These are phyloP conservation scores for Paspalum vaginatum DNA, from an alignment of 176 grass and related monocot species.

Conservation along the genomic window DNA sequence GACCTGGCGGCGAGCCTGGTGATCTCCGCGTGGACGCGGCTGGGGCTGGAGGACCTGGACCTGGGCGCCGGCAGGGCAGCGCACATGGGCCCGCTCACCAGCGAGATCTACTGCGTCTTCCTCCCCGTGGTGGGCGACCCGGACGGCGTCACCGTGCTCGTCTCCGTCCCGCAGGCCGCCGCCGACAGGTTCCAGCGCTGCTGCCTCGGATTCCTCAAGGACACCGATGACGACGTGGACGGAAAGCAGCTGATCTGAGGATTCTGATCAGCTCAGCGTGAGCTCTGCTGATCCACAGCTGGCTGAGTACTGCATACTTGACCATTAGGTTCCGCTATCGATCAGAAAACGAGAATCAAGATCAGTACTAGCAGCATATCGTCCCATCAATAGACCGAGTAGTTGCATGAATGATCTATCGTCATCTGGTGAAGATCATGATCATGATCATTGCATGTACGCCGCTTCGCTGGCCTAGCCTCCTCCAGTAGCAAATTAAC, in stretches of 20 bases:
- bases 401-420: background rate
- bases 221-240: conserved; percentile 1
- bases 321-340: no score
- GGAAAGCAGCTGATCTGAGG: background rate
- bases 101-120: conserved; percentile 96
- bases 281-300: background rate
- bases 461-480: no score
- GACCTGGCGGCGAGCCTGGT: conserved; percentile 82
- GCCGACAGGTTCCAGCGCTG: conserved; percentile 60
- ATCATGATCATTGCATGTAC: background rate
- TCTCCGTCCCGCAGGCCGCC: conserved; percentile 70
- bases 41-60: conserved; percentile 86
- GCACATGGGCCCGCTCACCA: conserved; percentile 92
- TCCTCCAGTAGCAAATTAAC: background rate
- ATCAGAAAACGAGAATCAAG: background rate
- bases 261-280: background rate
- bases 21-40: conserved; percentile 82
- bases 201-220: conserved; percentile 43
- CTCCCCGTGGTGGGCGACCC: conserved; percentile 65
- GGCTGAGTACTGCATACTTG: no score
- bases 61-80: conserved; percentile 65
- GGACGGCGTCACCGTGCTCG: conserved; percentile 63
- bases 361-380: background rate
- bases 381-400: background rate
- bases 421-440: conserved; percentile 7